Conservation (phyloP, 768 basidiomycete species). For the Hypsizygus marmoreus region DNA sequence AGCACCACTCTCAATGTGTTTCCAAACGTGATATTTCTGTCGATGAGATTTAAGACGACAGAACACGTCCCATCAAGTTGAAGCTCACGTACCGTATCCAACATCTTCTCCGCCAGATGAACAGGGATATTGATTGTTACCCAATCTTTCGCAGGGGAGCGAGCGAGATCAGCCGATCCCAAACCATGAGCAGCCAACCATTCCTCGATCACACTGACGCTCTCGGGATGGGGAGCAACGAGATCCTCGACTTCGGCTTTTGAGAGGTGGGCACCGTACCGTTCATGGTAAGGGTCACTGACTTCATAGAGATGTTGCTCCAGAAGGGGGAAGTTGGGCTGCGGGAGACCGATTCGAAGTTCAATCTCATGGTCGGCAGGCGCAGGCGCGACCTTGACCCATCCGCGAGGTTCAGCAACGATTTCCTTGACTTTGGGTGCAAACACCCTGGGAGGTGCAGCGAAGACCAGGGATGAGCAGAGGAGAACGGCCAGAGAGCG, state of each 20-base stretch:
- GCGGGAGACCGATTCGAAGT: slow-evolving; percentile 60
- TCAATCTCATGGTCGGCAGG: slow-evolving; percentile 46
- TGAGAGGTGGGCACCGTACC: slow-evolving; percentile 59
- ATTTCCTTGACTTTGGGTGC: slow-evolving; percentile 22
- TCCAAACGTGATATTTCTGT: slow-evolving; percentile 70
- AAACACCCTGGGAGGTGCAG: slow-evolving; percentile 6
- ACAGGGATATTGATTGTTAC: slow-evolving; percentile 61
- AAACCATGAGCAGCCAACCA: slow-evolving; percentile 66
- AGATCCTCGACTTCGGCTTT: slow-evolving; percentile 67
- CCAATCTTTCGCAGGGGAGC: slow-evolving; percentile 74
- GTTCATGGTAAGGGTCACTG: slow-evolving; percentile 54
- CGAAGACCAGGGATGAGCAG: too few relatives aligned
- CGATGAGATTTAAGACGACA: slow-evolving; percentile 1
- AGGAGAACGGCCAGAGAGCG: too few relatives aligned
- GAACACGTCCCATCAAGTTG: slow-evolving; percentile 1
- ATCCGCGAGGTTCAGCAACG: slow-evolving; percentile 43
- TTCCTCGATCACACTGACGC: slow-evolving; percentile 52
- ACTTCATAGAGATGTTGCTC: slow-evolving; percentile 57
- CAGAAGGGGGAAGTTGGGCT: slow-evolving; percentile 49
- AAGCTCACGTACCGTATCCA: slow-evolving; percentile 61
- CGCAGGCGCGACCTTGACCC: slow-evolving; percentile 44
- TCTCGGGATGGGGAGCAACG: slow-evolving; percentile 57
- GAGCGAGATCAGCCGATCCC: slow-evolving; percentile 42
- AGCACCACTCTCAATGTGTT: slow-evolving; percentile 56
- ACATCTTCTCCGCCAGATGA: slow-evolving; percentile 63